Percentiles rank a stretch among this genome's conserved stretches.
Evolutionary conservation across 2,329 filamentous ascomycete species (phyloP).

Genomic region (Leptographium flavum): DNA sequence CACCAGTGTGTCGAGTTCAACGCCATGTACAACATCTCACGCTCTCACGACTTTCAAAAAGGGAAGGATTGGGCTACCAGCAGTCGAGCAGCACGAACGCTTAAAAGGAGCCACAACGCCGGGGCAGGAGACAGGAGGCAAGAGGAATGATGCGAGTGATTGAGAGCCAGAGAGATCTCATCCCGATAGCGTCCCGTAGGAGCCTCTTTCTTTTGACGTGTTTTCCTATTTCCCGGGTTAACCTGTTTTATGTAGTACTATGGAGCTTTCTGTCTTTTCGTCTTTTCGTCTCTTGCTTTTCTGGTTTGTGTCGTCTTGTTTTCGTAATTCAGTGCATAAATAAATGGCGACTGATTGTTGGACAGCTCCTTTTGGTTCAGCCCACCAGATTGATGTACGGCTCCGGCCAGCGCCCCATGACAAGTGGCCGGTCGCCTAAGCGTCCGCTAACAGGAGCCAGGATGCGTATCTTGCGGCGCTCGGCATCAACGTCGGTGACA

Average conservation of each 20-base stretch:
- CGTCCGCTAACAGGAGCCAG: constrained; percentile 73
- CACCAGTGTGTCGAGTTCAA: too few relatives aligned
- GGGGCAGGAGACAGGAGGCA: background rate
- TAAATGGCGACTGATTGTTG: too few relatives aligned
- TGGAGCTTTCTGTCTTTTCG: background rate
- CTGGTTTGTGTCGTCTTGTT: too few relatives aligned
- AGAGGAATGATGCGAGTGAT: too few relatives aligned
- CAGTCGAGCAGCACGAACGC: background rate
- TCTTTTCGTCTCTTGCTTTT: background rate
- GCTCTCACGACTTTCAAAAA: background rate
- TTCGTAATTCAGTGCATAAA: too few relatives aligned
- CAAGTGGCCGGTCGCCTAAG: constrained; percentile 63
- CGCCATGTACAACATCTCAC: background rate
- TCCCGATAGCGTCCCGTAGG: background rate
- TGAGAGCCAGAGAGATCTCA: background rate
- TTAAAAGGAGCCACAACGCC: background rate
- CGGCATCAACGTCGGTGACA: constrained; percentile 79
- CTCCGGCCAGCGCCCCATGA: constrained; percentile 81
- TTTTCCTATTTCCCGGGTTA: background rate
- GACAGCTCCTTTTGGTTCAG: constrained; percentile 13
- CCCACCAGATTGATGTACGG: constrained; percentile 65
- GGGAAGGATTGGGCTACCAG: background rate
- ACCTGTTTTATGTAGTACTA: background rate
- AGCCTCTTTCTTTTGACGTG: background rate
- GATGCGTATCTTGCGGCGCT: constrained; percentile 65